Percentiles rank a stretch among this genome's conserved stretches.
These are phyloP conservation scores for Phytophthora foliorum DNA, from an alignment of 352 stramenopile species.

Conservation along the genomic window DNA sequence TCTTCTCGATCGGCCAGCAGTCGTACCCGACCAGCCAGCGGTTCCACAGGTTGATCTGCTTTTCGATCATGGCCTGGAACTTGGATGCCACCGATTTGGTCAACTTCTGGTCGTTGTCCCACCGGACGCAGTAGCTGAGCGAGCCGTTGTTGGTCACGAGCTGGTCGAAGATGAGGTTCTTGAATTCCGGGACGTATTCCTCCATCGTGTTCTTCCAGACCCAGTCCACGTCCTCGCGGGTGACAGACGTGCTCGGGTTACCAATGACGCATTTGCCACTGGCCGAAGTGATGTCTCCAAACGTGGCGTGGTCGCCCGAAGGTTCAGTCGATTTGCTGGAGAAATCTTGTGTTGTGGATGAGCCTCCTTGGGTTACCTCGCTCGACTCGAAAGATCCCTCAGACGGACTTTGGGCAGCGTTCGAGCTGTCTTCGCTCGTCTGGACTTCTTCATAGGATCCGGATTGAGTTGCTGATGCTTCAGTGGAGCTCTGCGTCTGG, in stretches of 20 bases:
- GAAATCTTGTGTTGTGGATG: constrained; percentile 6
- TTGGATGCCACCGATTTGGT: constrained; percentile 11
- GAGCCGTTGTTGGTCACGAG: constrained; percentile 39
- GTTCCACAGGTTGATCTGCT: constrained; percentile 20
- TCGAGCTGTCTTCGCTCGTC: constrained; percentile 33
- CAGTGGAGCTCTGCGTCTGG: not conserved
- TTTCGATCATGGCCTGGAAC: constrained; percentile 17
- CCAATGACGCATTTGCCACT: constrained; percentile 14
- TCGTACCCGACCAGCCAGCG: constrained; percentile 14
- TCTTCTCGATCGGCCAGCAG: constrained; percentile 36
- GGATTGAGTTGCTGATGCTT: not conserved
- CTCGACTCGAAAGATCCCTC: constrained; percentile 1
- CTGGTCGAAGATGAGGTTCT: constrained; percentile 27
- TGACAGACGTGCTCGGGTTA: constrained; percentile 29
- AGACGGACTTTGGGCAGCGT: constrained; percentile 16
- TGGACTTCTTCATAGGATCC: constrained; percentile 3
- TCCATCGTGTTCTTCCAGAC: constrained; percentile 29
- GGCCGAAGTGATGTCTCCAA: constrained; percentile 10
- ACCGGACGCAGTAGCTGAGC: constrained; percentile 27
- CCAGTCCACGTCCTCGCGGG: constrained; percentile 26
- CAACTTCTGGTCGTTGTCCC: constrained; percentile 16
- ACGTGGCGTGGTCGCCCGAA: constrained; percentile 2
- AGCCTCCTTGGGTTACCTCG: constrained; percentile 10
- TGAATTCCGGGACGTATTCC: constrained; percentile 22
- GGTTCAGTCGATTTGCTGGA: not conserved